Percentiles rank a stretch among this genome's conserved stretches.
Conservation (phyloP, 805 yeast genomes). For the Crinitomyces ghanaensis region DNA sequence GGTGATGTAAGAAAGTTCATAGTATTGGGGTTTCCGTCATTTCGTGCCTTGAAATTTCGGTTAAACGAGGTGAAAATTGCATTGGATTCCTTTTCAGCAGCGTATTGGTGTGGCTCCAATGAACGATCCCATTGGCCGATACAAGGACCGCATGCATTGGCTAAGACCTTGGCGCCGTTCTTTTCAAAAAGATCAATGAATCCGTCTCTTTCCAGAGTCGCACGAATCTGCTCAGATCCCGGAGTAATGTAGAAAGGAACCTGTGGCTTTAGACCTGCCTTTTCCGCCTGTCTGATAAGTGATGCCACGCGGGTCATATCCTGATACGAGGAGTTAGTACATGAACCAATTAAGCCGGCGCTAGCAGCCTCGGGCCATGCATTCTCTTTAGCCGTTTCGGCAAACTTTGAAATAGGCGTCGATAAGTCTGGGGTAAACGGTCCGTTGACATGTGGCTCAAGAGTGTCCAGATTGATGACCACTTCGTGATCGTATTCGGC, state of each 20-base stretch:
- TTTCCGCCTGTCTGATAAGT: constrained; percentile 74
- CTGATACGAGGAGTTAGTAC: constrained; percentile 97
- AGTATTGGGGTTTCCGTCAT: constrained; percentile 96
- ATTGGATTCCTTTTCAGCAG: constrained; percentile 45
- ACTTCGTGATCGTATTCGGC: constrained; percentile 87
- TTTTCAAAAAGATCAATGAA: constrained; percentile 67
- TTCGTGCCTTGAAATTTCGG: constrained; percentile 95
- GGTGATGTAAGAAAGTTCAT: constrained; percentile 99
- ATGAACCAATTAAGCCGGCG: constrained; percentile 95
- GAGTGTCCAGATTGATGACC: constrained; percentile 73
- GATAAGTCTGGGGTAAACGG: constrained; percentile 98
- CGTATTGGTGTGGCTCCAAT: constrained; percentile 41
- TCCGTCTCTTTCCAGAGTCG: constrained; percentile 94
- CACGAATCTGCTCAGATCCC: constrained; percentile 96
- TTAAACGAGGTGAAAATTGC: constrained; percentile 95
- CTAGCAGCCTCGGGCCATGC: constrained; percentile 80
- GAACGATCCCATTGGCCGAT: constrained; percentile 98
- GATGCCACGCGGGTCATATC: constrained; percentile 97
- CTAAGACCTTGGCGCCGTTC: constrained; percentile 84
- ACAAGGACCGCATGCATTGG: constrained; percentile 99
- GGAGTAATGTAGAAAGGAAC: constrained; percentile 92
- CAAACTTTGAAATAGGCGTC: constrained; percentile 79
- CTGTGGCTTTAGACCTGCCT: constrained; percentile 81
- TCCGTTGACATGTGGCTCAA: constrained; percentile 95
- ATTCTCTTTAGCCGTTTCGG: constrained; percentile 53